Base-by-base conservation (phyloP, 2,329 filamentous ascomycete species). In the Fonsecaea nubica region DNA sequence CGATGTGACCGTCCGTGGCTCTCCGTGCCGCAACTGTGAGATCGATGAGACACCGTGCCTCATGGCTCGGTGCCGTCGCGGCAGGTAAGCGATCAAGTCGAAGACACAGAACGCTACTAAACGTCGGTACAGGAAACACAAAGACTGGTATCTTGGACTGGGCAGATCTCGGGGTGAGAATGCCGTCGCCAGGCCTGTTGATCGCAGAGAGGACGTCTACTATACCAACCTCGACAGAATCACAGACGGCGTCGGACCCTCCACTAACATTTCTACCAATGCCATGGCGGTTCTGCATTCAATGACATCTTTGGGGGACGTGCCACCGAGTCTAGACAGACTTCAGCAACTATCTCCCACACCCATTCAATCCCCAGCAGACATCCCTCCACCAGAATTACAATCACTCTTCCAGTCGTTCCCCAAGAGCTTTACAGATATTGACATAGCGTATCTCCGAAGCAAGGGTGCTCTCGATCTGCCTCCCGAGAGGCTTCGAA, bases 391-490 rank as follows among this genome's bases (percentile, higher is more conserved):
- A 38, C 15, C 18, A 36, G 13, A 55, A n/a, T 35, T 88, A 48
- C 86, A 85, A 7, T 76, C 88, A 64, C 97, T 92, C 75, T 88
- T 97, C 75, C 91, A 92, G 73, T 89, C 92, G 33, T 82, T 96
- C 4, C 92, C 93, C 0, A 78, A 86, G 53, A 90, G 90, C 74
- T 90, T 96, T 72, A 88, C 90, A 2, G 83, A 87, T 15, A 92
- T 96, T 71, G 93, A 97, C 80, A 86, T 96, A 68, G 85, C 88
- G 65, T 97, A 94, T 77, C 84, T 97, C 64, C 86, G 89, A 67
- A 86, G 89, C 75, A 97, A 97, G 82, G 92, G 93, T 4, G 92
- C 92, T 1, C 80, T 97, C 71, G 88, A 88, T 1, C 85, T 97
- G 45, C 93, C 93, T 2, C 83, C 85, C 45, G 77, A 84, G 5